A percentile compares a stretch with the other conserved stretches of the same genome.
Conservation (phyloP, 1,284 basidiomycete genomes). For the Cryptococcus sp. region DNA sequence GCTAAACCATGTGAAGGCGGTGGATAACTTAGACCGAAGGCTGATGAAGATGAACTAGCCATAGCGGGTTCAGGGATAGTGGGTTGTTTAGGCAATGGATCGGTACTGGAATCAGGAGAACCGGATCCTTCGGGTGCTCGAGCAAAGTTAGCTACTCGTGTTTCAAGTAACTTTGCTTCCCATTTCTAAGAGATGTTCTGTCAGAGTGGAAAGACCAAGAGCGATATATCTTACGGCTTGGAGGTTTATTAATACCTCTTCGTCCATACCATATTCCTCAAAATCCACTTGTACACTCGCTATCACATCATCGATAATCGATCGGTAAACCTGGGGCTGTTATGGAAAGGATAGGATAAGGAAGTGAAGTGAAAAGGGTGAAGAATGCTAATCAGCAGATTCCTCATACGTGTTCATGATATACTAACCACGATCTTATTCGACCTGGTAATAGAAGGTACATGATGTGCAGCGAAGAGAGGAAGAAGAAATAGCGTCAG, state of each 20-base stretch:
- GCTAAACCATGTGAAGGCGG: slow-evolving; percentile 6
- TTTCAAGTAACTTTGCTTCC: slow-evolving; percentile 86
- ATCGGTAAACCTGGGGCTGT: slow-evolving; percentile 83
- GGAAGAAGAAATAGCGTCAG: slow-evolving; percentile 13
- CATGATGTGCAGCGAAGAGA: not conserved
- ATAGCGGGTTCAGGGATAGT: not conserved
- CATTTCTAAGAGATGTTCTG: slow-evolving; percentile 62
- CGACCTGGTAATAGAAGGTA: slow-evolving; percentile 33
- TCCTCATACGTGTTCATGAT: not conserved
- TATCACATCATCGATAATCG: slow-evolving; percentile 96
- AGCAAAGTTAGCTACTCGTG: slow-evolving; percentile 84
- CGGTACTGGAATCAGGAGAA: not conserved
- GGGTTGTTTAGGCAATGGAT: not conserved
- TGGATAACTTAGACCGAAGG: slow-evolving; percentile 1
- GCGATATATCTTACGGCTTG: slow-evolving; percentile 63
- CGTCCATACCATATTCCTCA: slow-evolving; percentile 91
- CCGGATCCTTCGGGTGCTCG: slow-evolving; percentile 28
- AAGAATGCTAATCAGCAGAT: not conserved
- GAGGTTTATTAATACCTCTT: slow-evolving; percentile 82
- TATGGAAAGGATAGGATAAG: not conserved
- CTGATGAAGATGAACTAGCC: not conserved
- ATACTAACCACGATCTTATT: slow-evolving; percentile 49
- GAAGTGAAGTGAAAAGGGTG: not conserved
- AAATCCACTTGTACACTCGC: slow-evolving; percentile 84
- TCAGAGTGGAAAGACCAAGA: not conserved